Evolutionary conservation across 2,329 filamentous ascomycete genomes (phyloP).

Genomic region (Fusarium sp.): DNA sequence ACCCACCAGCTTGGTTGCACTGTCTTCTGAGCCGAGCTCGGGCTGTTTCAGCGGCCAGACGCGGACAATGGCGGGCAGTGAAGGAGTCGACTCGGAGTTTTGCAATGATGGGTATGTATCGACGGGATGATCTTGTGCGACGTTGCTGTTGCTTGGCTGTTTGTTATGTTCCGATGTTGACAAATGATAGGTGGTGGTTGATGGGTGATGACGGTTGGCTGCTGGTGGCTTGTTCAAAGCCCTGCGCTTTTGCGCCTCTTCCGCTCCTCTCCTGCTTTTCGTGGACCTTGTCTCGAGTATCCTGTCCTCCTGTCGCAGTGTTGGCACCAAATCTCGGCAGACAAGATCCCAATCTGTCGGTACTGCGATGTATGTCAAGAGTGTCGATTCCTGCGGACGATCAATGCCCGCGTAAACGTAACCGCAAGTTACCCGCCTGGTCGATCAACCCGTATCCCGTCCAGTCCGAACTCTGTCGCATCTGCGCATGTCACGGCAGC

Average conservation of each 20-base stretch:
- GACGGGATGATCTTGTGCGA: neutral
- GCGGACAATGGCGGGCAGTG: conserved; percentile 1
- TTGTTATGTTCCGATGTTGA: neutral
- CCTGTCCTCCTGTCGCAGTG: neutral
- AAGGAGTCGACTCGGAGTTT: neutral
- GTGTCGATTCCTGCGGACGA: conserved; percentile 1
- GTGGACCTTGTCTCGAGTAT: conserved; percentile 1
- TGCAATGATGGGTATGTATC: neutral
- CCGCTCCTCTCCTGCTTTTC: neutral
- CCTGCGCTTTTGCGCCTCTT: neutral
- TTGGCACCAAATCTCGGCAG: neutral
- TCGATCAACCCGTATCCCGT: conserved; percentile 1
- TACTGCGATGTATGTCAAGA: neutral
- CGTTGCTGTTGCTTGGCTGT: neutral
- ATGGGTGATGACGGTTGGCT: neutral
- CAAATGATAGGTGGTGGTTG: neutral
- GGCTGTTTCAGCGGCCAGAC: conserved; percentile 1
- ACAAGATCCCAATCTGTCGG: neutral
- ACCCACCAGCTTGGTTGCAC: neutral
- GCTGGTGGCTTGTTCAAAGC: neutral
- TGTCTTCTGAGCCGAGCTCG: neutral
- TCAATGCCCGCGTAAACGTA: neutral
- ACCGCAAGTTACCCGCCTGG: neutral
- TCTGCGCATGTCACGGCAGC: neutral
- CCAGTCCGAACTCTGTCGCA: neutral